Conservation (phyloP, 1,284 basidiomycete genomes). For the Rhodotorula mucilaginosa region DNA sequence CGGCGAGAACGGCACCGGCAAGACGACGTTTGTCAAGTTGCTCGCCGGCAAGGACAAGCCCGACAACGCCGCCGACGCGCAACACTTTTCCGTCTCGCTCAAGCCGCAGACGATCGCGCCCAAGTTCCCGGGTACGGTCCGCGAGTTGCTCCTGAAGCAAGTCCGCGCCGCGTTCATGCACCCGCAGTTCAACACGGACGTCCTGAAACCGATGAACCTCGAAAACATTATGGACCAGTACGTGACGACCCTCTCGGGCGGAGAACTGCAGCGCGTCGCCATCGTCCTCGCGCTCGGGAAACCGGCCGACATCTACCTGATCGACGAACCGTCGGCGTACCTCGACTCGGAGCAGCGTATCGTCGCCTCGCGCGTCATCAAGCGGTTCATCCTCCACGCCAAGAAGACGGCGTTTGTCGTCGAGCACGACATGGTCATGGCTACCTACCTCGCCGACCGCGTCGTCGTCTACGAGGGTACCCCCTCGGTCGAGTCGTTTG, state of each 20-base stretch:
- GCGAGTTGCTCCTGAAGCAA: slow-evolving; percentile 86
- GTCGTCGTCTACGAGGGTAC: slow-evolving; percentile 67
- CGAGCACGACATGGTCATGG: slow-evolving; percentile 91
- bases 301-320: slow-evolving; percentile 77
- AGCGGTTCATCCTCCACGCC: slow-evolving; percentile 89
- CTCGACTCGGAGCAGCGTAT: slow-evolving; percentile 98
- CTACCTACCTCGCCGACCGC: slow-evolving; percentile 92
- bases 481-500: slow-evolving; percentile 38
- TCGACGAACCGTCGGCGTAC: slow-evolving; percentile 71
- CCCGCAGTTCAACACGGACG: slow-evolving; percentile 94
- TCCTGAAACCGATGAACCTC: slow-evolving; percentile 88
- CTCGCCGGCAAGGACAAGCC: slow-evolving; percentile 81
- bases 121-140: slow-evolving; percentile 88
- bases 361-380: slow-evolving; percentile 92
- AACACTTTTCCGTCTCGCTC: slow-evolving; percentile 76
- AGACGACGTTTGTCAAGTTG: slow-evolving; percentile 92
- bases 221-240: slow-evolving; percentile 93
- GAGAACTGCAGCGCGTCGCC: slow-evolving; percentile 92
- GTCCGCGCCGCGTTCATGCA: slow-evolving; percentile 92
- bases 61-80: slow-evolving; percentile 75
- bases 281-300: slow-evolving; percentile 75
- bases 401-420: slow-evolving; percentile 97
- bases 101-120: slow-evolving; percentile 96
- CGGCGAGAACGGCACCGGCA: slow-evolving; percentile 95
- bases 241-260: slow-evolving; percentile 91